Conservation (phyloP, 2,329 filamentous ascomycete species). For the Bisporella sp. region DNA sequence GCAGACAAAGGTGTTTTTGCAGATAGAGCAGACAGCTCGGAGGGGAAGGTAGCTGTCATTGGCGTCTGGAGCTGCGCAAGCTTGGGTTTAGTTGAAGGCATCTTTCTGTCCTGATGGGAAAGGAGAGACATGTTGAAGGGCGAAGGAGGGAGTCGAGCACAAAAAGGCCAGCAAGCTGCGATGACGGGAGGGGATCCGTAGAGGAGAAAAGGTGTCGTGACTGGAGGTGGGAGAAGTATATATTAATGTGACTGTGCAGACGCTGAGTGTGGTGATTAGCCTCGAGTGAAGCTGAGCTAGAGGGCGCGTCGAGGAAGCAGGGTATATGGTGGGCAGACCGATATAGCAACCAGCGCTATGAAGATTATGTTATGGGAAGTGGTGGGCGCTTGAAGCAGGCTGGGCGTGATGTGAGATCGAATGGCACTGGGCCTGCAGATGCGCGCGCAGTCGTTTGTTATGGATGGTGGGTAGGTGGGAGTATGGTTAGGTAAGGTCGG, state of each 20-base stretch:
- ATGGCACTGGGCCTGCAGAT: no score
- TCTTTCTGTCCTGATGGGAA: slow-evolving; percentile 16
- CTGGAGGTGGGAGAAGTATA: slow-evolving; percentile 16
- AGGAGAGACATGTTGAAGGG: slow-evolving; percentile 17
- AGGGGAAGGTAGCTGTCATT: slow-evolving; percentile 54
- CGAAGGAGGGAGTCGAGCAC: slow-evolving; percentile 22
- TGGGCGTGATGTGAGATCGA: no score
- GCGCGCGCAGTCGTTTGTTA: no score
- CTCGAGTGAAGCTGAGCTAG: slow-evolving; percentile 11
- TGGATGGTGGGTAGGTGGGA: no score
- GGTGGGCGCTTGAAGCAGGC: slow-evolving; percentile 10
- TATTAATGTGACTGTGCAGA: slow-evolving; percentile 21
- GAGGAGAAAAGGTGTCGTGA: slow-evolving; percentile 11
- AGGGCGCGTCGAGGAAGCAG: slow-evolving; percentile 1
- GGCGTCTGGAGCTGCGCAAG: slow-evolving; percentile 56
- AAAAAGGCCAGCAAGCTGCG: slow-evolving; percentile 17
- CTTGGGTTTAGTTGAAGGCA: slow-evolving; percentile 40
- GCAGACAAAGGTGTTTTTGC: slow-evolving; percentile 63
- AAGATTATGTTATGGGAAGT: slow-evolving; percentile 5
- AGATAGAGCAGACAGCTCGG: slow-evolving; percentile 49
- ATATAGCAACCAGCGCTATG: slow-evolving; percentile 26
- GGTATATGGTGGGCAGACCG: slow-evolving; percentile 3
- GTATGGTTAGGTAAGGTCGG: no score
- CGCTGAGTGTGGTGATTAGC: slow-evolving; percentile 5
- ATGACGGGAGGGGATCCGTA: slow-evolving; percentile 22